Percentiles rank a stretch among this genome's conserved stretches.
Conservation (phyloP, 1,284 basidiomycete species). For the Sanghuangporus baumii region DNA sequence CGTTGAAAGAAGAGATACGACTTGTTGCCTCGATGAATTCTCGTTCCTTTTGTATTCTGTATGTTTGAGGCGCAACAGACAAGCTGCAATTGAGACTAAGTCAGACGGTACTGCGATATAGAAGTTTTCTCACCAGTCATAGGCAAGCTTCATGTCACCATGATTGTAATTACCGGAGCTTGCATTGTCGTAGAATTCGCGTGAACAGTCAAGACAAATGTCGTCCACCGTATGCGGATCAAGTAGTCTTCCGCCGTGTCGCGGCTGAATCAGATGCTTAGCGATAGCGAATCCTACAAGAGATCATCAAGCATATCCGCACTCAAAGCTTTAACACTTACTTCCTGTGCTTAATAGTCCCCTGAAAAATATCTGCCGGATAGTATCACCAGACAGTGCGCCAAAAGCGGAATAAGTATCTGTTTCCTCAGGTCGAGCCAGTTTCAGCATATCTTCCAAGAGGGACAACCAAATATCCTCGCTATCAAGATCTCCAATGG, state of each 20-base stretch:
- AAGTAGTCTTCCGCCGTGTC: constrained; percentile 47
- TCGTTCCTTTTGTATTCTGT: constrained; percentile 62
- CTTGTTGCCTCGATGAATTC: constrained; percentile 95
- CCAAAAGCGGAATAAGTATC: constrained; percentile 74
- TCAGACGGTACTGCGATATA: neutral
- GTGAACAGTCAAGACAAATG: constrained; percentile 73
- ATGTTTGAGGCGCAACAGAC: constrained; percentile 61
- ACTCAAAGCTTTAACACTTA: constrained; percentile 42
- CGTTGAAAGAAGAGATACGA: constrained; percentile 77
- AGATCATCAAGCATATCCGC: neutral
- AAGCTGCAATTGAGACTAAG: constrained; percentile 43
- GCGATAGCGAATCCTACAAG: constrained; percentile 75
- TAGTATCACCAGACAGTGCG: constrained; percentile 61
- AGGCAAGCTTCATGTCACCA: constrained; percentile 93
- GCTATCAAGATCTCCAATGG: constrained; percentile 48
- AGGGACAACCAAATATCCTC: constrained; percentile 80
- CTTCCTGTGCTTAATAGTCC: constrained; percentile 82
- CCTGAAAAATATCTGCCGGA: constrained; percentile 74
- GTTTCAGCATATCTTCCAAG: constrained; percentile 83
- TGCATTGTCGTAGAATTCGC: constrained; percentile 92
- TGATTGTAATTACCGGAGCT: constrained; percentile 84
- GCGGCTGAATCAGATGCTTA: constrained; percentile 54
- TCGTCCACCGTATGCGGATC: constrained; percentile 57
- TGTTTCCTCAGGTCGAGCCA: constrained; percentile 61
- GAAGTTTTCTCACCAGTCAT: constrained; percentile 67